Percentiles rank a stretch among this genome's conserved stretches.
phyloP scores from a whole-genome alignment of 352 stramenopile species.

The Plasmopara halstedii region DNA sequence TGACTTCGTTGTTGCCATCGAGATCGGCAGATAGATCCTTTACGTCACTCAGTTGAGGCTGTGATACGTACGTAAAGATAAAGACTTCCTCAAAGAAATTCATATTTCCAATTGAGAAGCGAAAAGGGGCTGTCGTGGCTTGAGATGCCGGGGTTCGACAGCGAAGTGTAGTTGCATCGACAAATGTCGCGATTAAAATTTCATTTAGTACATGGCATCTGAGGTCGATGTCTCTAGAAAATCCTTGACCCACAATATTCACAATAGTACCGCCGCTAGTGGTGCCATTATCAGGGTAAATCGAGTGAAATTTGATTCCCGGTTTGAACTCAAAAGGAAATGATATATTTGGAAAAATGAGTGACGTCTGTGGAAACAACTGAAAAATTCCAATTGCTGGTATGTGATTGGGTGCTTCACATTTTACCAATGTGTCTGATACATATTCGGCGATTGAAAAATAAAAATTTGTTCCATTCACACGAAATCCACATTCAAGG shows the following conservation, averaged over 20 bases:
- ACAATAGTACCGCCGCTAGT: constrained; percentile 14
- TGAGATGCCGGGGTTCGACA: constrained; percentile 27
- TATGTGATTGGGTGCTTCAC: constrained; percentile 6
- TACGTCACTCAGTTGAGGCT: constrained; percentile 1
- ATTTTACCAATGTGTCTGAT: constrained; percentile 23
- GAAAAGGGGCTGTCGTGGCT: constrained; percentile 18
- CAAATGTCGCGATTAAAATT: constrained; percentile 8
- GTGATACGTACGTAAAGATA: constrained; percentile 16
- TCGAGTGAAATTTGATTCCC: constrained; percentile 16
- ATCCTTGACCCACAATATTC: constrained; percentile 28
- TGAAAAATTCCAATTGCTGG: constrained; percentile 13
- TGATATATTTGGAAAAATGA: constrained; percentile 1
- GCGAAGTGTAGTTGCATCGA: constrained; percentile 32
- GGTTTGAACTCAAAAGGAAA: constrained; percentile 25
- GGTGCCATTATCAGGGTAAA: constrained; percentile 18
- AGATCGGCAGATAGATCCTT: background rate
- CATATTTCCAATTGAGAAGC: constrained; percentile 20
- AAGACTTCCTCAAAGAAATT: constrained; percentile 13
- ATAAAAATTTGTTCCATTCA: constrained; percentile 5
- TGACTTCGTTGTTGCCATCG: background rate
- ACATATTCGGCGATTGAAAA: constrained; percentile 11
- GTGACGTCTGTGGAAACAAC: constrained; percentile 21
- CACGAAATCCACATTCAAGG: constrained; percentile 27
- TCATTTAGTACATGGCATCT: constrained; percentile 21
- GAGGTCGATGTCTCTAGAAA: constrained; percentile 18